Evolutionary conservation across 306 rosid species (phyloP).

Genomic region (Quercus berberidifolia): DNA sequence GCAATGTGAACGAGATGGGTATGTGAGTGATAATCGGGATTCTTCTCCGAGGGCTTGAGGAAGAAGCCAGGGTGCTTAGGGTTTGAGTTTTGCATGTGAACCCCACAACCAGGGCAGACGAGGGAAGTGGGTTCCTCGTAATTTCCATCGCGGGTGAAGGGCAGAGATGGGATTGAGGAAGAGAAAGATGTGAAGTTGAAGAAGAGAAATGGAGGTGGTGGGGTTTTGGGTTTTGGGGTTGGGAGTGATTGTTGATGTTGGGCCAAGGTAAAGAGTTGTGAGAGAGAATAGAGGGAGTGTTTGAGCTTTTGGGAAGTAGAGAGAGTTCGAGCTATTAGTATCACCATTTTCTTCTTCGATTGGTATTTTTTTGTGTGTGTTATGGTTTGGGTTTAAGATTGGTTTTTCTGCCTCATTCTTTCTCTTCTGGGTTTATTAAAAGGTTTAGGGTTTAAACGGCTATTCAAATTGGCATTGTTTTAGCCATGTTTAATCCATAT

Average conservation of each 20-base stretch:
- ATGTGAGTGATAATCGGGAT: conserved; percentile 38
- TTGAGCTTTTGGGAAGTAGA: no score
- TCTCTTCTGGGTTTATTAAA: no score
- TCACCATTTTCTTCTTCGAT: no score
- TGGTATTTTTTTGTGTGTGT: no score
- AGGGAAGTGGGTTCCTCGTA: conserved; percentile 51
- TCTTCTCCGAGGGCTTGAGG: conserved; percentile 68
- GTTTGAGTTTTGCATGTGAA: conserved; percentile 67
- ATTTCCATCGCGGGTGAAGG: conserved; percentile 79
- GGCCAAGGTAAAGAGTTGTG: not conserved
- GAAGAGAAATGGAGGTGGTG: not conserved
- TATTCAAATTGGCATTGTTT: no score
- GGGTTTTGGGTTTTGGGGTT: not conserved
- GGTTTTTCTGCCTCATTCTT: no score
- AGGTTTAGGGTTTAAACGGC: no score
- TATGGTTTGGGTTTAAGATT: no score
- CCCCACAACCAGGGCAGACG: conserved; percentile 93
- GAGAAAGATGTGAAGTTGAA: conserved; percentile 19
- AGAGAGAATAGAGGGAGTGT: no score
- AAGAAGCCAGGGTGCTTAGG: conserved; percentile 84
- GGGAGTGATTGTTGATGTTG: conserved; percentile 7
- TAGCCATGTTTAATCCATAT: no score
- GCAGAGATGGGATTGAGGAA: conserved; percentile 14
- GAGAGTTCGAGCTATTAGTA: no score
- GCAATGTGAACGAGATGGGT: conserved; percentile 55